Evolutionary conservation across 805 yeast genomes (phyloP).

Genomic region (Yarrowia bubula): DNA sequence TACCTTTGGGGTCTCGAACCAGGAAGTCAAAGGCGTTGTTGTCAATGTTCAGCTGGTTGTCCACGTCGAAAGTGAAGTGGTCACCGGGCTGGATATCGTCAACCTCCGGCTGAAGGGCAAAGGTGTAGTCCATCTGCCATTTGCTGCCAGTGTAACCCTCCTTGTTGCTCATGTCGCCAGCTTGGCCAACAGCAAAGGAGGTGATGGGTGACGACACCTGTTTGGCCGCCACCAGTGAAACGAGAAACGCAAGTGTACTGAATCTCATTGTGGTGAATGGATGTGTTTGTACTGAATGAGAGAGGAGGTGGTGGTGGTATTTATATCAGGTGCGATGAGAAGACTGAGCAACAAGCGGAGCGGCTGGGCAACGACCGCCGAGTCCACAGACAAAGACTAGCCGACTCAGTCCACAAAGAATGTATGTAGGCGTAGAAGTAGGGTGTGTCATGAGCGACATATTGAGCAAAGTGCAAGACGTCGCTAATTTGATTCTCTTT

Average conservation of each 20-base stretch:
- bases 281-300: neutral
- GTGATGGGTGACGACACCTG: constrained; percentile 5
- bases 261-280: neutral
- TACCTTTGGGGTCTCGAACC: neutral
- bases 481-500: too few relatives aligned
- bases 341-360: neutral
- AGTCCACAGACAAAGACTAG: neutral
- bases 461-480: too few relatives aligned
- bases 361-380: neutral
- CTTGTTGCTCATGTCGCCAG: neutral
- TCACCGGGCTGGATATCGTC: neutral
- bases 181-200: neutral
- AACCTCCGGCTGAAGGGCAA: neutral
- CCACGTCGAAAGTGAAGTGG: neutral
- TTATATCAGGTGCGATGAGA: neutral
- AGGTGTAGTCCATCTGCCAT: constrained; percentile 11
- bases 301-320: neutral
- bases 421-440: too few relatives aligned
- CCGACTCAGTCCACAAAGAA: too few relatives aligned
- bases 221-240: constrained; percentile 3
- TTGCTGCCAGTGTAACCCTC: neutral
- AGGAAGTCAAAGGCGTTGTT: neutral
- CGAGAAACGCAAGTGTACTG: neutral
- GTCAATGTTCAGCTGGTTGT: neutral
- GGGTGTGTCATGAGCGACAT: too few relatives aligned